A percentile compares a stretch with the other conserved stretches of the same genome.
Conservation (phyloP, 495 filamentous ascomycete genomes). For the Podospora bellae-mahoneyi region DNA sequence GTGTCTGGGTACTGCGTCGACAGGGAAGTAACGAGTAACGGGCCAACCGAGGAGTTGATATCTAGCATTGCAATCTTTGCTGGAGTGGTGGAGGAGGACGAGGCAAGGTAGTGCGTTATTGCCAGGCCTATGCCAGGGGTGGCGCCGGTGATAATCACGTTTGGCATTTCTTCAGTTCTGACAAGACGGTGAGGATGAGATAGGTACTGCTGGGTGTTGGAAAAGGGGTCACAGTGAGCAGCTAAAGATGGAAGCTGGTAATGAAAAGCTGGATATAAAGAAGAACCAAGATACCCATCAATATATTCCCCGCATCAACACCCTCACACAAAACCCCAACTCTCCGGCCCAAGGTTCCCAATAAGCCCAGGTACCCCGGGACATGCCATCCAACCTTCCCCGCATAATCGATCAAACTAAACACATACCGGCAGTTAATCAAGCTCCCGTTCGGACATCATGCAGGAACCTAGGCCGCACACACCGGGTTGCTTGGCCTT, state of each 20-base stretch:
- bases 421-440: background rate
- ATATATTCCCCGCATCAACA: background rate
- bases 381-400: background rate
- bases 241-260: too few species aligned
- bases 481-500: too few species aligned
- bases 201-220: background rate
- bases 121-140: slow-evolving; percentile 54
- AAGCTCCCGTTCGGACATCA: background rate
- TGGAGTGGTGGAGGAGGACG: slow-evolving; percentile 23
- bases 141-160: slow-evolving; percentile 47
- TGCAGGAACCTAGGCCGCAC: too few species aligned
- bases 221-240: too few species aligned
- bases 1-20: slow-evolving; percentile 36
- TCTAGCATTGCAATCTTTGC: slow-evolving; percentile 52
- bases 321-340: background rate
- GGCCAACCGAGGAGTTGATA: slow-evolving; percentile 39
- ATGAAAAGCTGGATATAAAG: background rate
- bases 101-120: slow-evolving; percentile 47
- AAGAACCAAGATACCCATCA: too few species aligned
- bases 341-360: background rate
- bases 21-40: slow-evolving; percentile 31
- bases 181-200: too few species aligned
- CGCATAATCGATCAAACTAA: background rate
- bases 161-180: slow-evolving; percentile 8
- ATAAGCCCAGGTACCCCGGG: background rate